Evolutionary conservation across 495 filamentous ascomycete genomes (phyloP).

Genomic region (Penicillium lividum): DNA sequence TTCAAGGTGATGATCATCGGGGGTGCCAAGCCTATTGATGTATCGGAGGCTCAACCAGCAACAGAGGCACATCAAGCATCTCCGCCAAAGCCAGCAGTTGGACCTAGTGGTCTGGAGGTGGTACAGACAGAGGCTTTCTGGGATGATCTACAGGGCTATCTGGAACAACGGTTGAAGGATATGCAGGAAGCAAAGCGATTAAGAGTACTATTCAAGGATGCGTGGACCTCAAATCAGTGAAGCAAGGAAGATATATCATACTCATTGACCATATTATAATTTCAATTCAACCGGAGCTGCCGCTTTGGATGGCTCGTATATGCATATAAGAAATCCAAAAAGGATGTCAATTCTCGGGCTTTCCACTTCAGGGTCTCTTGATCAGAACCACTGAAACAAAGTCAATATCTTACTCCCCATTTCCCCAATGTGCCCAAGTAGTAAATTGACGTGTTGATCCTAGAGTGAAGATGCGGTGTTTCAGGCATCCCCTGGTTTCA

Average conservation of each 20-base stretch:
- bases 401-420: too few species aligned
- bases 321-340: too few species aligned
- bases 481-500: too few species aligned
- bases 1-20: slow-evolving; percentile 88
- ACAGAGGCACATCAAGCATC: slow-evolving; percentile 33
- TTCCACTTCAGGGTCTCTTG: not conserved
- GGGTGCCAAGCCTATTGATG: slow-evolving; percentile 41
- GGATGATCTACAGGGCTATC: slow-evolving; percentile 78
- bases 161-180: slow-evolving; percentile 77
- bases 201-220: slow-evolving; percentile 63
- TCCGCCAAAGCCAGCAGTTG: slow-evolving; percentile 50
- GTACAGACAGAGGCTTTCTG: slow-evolving; percentile 79
- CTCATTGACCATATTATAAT: not conserved
- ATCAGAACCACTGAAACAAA: too few species aligned
- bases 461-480: too few species aligned
- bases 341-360: not conserved
- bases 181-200: slow-evolving; percentile 65
- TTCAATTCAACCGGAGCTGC: not conserved
- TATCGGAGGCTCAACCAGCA: slow-evolving; percentile 26
- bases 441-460: too few species aligned
- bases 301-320: not conserved
- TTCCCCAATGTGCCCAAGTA: too few species aligned
- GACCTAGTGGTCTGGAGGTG: slow-evolving; percentile 56
- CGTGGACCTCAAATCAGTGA: slow-evolving; percentile 55
- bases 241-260: not conserved